Conservation (phyloP, 495 filamentous ascomycete species). For the Halenospora varia region DNA sequence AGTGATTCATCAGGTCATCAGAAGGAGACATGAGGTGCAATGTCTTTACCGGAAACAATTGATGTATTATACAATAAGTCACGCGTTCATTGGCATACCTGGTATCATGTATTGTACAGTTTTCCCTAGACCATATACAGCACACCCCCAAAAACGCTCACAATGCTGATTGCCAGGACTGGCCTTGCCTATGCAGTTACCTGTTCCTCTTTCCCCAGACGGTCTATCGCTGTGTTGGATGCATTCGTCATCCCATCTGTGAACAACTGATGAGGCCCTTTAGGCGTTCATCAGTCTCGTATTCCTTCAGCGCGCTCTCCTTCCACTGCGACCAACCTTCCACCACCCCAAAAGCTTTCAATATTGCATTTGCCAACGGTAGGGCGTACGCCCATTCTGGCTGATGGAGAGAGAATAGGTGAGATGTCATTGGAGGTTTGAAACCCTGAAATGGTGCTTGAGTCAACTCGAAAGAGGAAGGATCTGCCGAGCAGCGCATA, state of each 20-base stretch:
- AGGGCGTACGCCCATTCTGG: not conserved
- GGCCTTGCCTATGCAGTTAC: too few relatives aligned
- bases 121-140: not conserved
- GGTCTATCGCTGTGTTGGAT: too few relatives aligned
- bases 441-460: too few relatives aligned
- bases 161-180: not conserved
- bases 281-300: conserved; percentile 1
- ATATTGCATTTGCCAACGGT: conserved; percentile 2
- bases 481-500: too few relatives aligned
- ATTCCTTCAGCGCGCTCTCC: conserved; percentile 1
- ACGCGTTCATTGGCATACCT: not conserved
- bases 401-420: too few relatives aligned
- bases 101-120: not conserved
- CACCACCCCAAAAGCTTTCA: not conserved
- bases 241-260: not conserved
- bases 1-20: too few relatives aligned
- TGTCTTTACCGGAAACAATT: not conserved
- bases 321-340: conserved; percentile 1
- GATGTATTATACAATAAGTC: not conserved
- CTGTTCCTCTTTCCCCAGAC: too few relatives aligned
- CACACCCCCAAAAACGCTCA: too few relatives aligned
- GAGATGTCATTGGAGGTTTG: too few relatives aligned
- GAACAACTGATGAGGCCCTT: not conserved
- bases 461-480: too few relatives aligned
- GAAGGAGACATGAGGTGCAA: not conserved